A percentile compares a stretch with the other conserved stretches of the same genome.
Evolutionary conservation across 257 asterid genomes (phyloP).

Genomic region (Nicotiana paniculata): DNA sequence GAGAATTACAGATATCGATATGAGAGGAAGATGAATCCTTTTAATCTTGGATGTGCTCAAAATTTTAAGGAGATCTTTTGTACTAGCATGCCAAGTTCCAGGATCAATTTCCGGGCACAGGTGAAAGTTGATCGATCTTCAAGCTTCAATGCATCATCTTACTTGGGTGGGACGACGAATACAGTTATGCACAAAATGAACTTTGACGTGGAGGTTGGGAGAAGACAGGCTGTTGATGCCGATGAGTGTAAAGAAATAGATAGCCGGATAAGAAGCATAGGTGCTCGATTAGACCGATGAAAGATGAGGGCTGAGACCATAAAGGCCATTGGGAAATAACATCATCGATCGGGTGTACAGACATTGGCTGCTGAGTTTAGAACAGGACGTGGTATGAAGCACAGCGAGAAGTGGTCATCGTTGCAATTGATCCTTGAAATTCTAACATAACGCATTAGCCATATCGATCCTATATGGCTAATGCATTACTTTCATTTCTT

Average conservation of each 20-base stretch:
- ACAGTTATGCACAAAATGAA: slow-evolving; percentile 13
- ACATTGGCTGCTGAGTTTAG: slow-evolving; percentile 2
- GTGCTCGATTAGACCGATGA: slow-evolving; percentile 36
- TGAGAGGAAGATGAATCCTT: slow-evolving; percentile 48
- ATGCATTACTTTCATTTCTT: not conserved
- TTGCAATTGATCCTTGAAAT: not conserved
- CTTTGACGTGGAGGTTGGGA: slow-evolving; percentile 28
- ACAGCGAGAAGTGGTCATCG: slow-evolving; percentile 9
- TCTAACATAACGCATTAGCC: too few species aligned
- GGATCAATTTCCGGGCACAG: slow-evolving; percentile 27
- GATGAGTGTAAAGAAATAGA: slow-evolving; percentile 26
- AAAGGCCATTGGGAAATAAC: slow-evolving; percentile 15
- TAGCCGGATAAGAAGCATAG: slow-evolving; percentile 13
- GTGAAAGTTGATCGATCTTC: slow-evolving; percentile 6
- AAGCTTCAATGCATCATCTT: slow-evolving; percentile 5
- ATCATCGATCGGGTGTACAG: slow-evolving; percentile 12
- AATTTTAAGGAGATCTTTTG: slow-evolving; percentile 38
- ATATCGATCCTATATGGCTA: not conserved
- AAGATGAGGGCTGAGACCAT: slow-evolving; percentile 13
- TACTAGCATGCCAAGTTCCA: slow-evolving; percentile 26
- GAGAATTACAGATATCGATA: slow-evolving; percentile 28
- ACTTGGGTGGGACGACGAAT: slow-evolving; percentile 9
- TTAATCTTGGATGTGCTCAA: slow-evolving; percentile 26
- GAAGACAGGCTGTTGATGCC: slow-evolving; percentile 17
- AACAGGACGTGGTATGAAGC: slow-evolving; percentile 5